Evolutionary conservation across 208 protist genomes (phyloP), one percentile per base, ranked within the genome.

Genomic region (Leishmania amazonensis): DNA sequence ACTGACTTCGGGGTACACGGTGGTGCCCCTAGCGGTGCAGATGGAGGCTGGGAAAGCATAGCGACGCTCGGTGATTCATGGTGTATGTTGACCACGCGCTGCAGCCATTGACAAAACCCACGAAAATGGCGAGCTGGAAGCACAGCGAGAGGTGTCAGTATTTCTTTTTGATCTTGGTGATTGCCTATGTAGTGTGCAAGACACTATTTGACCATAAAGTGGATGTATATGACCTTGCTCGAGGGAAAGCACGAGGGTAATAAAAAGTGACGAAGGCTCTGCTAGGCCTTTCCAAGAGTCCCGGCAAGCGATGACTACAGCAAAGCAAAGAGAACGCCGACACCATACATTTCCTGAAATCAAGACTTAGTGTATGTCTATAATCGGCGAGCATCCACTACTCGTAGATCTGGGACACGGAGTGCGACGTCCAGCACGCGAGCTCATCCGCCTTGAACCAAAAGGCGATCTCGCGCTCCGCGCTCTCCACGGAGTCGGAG

Each of bases 381-480:
- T 65, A n/a, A 35, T 65, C 60, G 6, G 38, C 21, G n/a, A 65
- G 60, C n/a, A 11, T n/a, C n/a, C 57, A 81, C 99, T 89, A 92
- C 87, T 98, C 96, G 84, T 98, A 98, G 83, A 98, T 87, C 87
- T 97, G 96, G 74, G 80, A 82, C 75, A 84, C 88, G 73, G 90
- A 94, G 85, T 93, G 90, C 71, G 89, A 94, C 40, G 92, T 95
- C 92, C 92, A 98, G 83, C 67, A 85, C 81, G 88, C 77, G 15
- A 99, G 51, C 85, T 99, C 98, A 75, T 97, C 92, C 38, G 85
- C 73, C 75, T 92, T 93, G 93, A 99, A 99, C 99, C 99, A 99
- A 83, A 99, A 96, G 45, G 87, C 91, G 83, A 99, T 99, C 91
- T 99, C 99, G 76, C 96, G 86, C 75, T 97, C 76, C 21, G 98